Evolutionary conservation across 495 filamentous ascomycete species (phyloP).

Genomic region (Neurospora sp.): DNA sequence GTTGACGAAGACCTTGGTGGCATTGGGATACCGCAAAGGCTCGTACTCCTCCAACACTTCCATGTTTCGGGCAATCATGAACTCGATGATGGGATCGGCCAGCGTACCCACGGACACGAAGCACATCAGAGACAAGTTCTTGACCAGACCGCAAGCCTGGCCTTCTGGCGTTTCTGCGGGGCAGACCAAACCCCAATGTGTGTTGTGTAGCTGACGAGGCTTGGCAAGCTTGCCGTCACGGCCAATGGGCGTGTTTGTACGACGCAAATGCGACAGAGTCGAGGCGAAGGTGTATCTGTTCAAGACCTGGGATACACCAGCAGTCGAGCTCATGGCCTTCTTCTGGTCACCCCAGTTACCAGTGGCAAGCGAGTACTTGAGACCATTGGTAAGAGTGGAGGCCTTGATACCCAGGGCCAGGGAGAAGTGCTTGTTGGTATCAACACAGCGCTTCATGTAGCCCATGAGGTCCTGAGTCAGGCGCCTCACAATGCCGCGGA

Average conservation of each 20-base stretch:
- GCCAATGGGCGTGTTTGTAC: constrained; percentile 96
- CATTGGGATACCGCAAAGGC: constrained; percentile 73
- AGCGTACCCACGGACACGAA: constrained; percentile 91
- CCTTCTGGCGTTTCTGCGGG: constrained; percentile 97
- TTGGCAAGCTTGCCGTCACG: constrained; percentile 98
- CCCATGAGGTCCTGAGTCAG: constrained; percentile 80
- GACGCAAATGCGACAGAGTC: constrained; percentile 87
- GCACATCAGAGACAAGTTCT: constrained; percentile 97
- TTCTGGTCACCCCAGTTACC: constrained; percentile 99
- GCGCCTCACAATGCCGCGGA: constrained; percentile 76
- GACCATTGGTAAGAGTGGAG: constrained; percentile 78
- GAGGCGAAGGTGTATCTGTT: constrained; percentile 97
- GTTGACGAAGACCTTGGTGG: constrained; percentile 96
- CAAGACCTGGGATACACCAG: constrained; percentile 94
- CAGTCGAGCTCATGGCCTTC: constrained; percentile 87
- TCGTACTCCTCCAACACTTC: constrained; percentile 96
- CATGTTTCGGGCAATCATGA: constrained; percentile 91
- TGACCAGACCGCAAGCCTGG: constrained; percentile 96
- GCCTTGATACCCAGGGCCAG: constrained; percentile 82
- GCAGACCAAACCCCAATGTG: constrained; percentile 96
- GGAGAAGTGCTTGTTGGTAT: constrained; percentile 78
- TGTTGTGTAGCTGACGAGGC: constrained; percentile 95
- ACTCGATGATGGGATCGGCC: constrained; percentile 81
- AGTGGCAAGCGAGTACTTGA: constrained; percentile 96
- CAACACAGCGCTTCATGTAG: constrained; percentile 84